phyloP scores from a whole-genome alignment of 495 filamentous ascomycete genomes.

The Penicillium malachiteum region DNA sequence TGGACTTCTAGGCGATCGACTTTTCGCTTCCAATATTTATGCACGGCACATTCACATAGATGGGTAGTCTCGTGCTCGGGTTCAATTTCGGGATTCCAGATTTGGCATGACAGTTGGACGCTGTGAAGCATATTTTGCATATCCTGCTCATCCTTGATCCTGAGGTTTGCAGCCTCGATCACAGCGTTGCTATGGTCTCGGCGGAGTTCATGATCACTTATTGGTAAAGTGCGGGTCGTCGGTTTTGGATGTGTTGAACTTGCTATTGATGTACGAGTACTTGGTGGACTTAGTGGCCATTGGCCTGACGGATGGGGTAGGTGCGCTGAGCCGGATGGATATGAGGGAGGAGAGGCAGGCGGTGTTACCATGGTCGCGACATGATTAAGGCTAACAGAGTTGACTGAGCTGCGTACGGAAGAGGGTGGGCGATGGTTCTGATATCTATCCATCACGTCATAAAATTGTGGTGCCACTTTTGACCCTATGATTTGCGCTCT shows the following conservation, averaged over 20 bases:
- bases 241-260: not conserved
- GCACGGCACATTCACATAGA: conserved; percentile 34
- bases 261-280: conserved; percentile 1
- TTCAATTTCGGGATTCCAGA: conserved; percentile 49
- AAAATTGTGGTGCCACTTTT: not conserved
- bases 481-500: not conserved
- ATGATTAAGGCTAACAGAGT: not conserved
- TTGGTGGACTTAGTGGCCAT: not conserved
- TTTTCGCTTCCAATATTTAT: conserved; percentile 34
- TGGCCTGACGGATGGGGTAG: not conserved
- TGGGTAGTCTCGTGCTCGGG: conserved; percentile 46
- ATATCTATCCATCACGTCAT: not conserved
- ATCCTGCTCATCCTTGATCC: conserved; percentile 43
- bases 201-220: not conserved
- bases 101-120: conserved; percentile 31
- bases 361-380: not conserved
- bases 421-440: not conserved
- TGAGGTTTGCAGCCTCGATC: conserved; percentile 33
- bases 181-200: conserved; percentile 28
- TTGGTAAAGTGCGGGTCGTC: not conserved
- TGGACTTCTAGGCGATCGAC: conserved; percentile 33
- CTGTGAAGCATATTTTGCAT: conserved; percentile 41
- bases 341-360: conserved; percentile 17
- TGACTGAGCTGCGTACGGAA: not conserved
- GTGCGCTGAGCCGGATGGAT: not conserved